Conservation (phyloP, 2,329 filamentous ascomycete species). For the Xylaria sp. region DNA sequence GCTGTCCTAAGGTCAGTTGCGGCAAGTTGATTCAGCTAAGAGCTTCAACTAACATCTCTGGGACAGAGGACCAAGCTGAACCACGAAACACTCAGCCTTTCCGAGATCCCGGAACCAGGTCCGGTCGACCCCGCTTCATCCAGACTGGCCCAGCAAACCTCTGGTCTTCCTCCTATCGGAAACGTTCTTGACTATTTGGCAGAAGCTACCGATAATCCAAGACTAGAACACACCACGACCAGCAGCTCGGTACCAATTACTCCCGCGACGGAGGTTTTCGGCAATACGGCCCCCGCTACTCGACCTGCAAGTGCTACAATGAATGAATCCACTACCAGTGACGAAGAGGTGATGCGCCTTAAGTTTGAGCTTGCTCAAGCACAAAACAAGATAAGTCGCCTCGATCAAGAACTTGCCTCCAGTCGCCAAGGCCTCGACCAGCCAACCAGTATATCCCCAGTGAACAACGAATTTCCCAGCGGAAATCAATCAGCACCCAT, state of each 20-base stretch:
- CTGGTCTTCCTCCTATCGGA: slow-evolving; percentile 68
- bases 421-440: slow-evolving; percentile 69
- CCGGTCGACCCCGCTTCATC: slow-evolving; percentile 79
- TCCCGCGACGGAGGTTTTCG: slow-evolving; percentile 67
- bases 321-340: slow-evolving; percentile 54
- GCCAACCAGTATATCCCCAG: slow-evolving; percentile 44
- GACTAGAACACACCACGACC: slow-evolving; percentile 61
- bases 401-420: slow-evolving; percentile 77
- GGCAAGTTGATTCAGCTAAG: background rate
- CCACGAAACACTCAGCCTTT: slow-evolving; percentile 53
- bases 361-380: slow-evolving; percentile 78
- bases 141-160: slow-evolving; percentile 78
- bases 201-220: slow-evolving; percentile 51
- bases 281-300: slow-evolving; percentile 60
- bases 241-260: slow-evolving; percentile 72
- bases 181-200: slow-evolving; percentile 60
- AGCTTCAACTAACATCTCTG: slow-evolving; percentile 14
- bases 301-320: slow-evolving; percentile 64
- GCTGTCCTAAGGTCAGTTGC: slow-evolving; percentile 61
- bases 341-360: slow-evolving; percentile 73
- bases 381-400: slow-evolving; percentile 74
- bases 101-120: slow-evolving; percentile 55
- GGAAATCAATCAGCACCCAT: slow-evolving; percentile 49
- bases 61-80: slow-evolving; percentile 47
- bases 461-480: slow-evolving; percentile 45